These are phyloP conservation scores for Alternaria viburni DNA, from an alignment of 2,329 filamentous ascomycete genomes.

Conservation along the genomic window DNA sequence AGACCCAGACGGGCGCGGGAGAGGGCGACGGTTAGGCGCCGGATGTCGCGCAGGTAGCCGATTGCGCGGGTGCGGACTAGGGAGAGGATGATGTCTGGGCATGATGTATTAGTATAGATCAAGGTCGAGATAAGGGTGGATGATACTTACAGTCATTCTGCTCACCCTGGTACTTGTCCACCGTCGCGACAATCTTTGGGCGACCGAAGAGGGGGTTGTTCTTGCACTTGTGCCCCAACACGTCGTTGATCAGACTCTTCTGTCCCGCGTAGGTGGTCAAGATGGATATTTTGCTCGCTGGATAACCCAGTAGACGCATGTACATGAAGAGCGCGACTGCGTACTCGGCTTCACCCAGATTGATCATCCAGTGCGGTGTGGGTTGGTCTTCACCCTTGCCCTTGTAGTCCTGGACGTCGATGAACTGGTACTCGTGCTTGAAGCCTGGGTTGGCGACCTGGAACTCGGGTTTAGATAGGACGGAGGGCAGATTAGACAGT, in stretches of 20 bases:
- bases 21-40: constrained; percentile 90
- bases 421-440: constrained; percentile 93
- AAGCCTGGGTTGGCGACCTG: constrained; percentile 87
- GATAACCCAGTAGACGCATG: constrained; percentile 94
- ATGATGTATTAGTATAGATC: constrained; percentile 9
- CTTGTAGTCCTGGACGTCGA: constrained; percentile 93
- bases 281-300: constrained; percentile 82
- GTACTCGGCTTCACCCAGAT: constrained; percentile 95
- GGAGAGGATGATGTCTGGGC: constrained; percentile 85
- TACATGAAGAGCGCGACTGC: constrained; percentile 95
- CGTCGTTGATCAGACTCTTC: constrained; percentile 83
- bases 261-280: constrained; percentile 95
- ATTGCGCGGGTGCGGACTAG: constrained; percentile 87
- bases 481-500: constrained; percentile 78
- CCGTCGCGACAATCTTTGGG: constrained; percentile 88
- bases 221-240: constrained; percentile 81
- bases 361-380: constrained; percentile 93
- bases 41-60: constrained; percentile 91
- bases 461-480: constrained; percentile 74
- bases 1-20: constrained; percentile 90
- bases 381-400: constrained; percentile 85
- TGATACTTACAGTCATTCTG: constrained; percentile 92
- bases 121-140: too few relatives aligned
- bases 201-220: constrained; percentile 85
- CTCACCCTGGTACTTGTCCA: constrained; percentile 99